Evolutionary conservation across 192 early-diverging fungal species (phyloP).

Genomic region (Phycomyces nitens): DNA sequence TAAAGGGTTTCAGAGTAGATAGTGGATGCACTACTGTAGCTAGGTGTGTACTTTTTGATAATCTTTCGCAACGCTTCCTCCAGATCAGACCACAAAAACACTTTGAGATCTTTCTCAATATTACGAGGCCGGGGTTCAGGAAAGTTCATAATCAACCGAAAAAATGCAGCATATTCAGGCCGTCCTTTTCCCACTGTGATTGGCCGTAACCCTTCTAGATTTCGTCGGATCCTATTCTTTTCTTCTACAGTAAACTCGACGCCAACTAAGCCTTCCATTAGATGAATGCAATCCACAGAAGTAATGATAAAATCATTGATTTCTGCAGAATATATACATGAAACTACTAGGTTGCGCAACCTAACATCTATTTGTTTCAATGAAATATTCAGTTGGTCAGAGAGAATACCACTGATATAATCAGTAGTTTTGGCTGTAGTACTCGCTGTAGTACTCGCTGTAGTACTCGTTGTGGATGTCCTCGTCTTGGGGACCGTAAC

Average conservation of each 20-base stretch:
- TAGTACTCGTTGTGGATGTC: not conserved
- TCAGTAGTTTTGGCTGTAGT: not conserved
- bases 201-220: slow-evolving; percentile 77
- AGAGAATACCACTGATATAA: not conserved
- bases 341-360: slow-evolving; percentile 52
- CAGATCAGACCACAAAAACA: slow-evolving; percentile 77
- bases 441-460: not conserved
- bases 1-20: slow-evolving; percentile 17
- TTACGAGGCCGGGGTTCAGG: slow-evolving; percentile 79
- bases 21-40: slow-evolving; percentile 40
- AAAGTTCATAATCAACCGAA: slow-evolving; percentile 80
- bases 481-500: too few relatives aligned
- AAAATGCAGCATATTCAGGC: slow-evolving; percentile 73
- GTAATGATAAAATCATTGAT: slow-evolving; percentile 74
- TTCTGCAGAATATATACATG: slow-evolving; percentile 78
- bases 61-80: slow-evolving; percentile 72
- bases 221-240: slow-evolving; percentile 85
- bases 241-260: slow-evolving; percentile 77
- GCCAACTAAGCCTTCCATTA: slow-evolving; percentile 70
- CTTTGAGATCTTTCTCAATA: slow-evolving; percentile 88
- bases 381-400: too few relatives aligned
- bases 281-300: slow-evolving; percentile 74
- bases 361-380: too few relatives aligned
- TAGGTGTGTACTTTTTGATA: slow-evolving; percentile 68
- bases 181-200: slow-evolving; percentile 75